These are phyloP conservation scores for Scopulariopsis brevicaulis DNA, from an alignment of 2,329 filamentous ascomycete species.

Conservation along the genomic window DNA sequence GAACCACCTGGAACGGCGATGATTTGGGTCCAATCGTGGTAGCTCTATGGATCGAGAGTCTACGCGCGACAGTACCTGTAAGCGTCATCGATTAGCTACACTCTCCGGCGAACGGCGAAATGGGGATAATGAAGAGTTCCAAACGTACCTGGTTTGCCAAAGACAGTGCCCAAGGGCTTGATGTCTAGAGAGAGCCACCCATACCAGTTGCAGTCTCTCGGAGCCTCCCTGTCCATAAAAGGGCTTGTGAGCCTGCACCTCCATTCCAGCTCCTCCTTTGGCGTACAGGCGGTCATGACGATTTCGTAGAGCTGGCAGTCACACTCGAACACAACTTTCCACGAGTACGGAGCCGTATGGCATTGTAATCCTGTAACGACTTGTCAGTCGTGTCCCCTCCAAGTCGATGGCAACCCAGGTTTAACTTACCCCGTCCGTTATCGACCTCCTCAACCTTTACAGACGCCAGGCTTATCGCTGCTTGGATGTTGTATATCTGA, in stretches of 20 bases:
- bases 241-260: conserved; percentile 49
- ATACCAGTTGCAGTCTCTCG: conserved; percentile 36
- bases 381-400: conserved; percentile 8
- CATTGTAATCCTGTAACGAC: conserved; percentile 65
- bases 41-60: conserved; percentile 69
- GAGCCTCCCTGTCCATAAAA: conserved; percentile 33
- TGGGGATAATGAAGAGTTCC: not conserved
- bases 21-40: conserved; percentile 61
- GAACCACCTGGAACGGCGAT: conserved; percentile 63
- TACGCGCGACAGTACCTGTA: conserved; percentile 49
- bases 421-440: conserved; percentile 56
- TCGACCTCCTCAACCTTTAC: conserved; percentile 60
- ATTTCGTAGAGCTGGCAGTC: conserved; percentile 71
- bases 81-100: not conserved
- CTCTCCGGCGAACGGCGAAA: not conserved
- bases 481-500: conserved; percentile 60
- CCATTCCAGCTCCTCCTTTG: conserved; percentile 73
- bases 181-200: conserved; percentile 59
- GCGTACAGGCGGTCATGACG: conserved; percentile 75
- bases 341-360: conserved; percentile 74
- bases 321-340: conserved; percentile 81
- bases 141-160: conserved; percentile 56
- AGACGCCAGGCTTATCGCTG: conserved; percentile 58
- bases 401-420: not conserved
- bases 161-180: conserved; percentile 62